Percentiles rank a stretch among this genome's conserved stretches.
phyloP scores from a whole-genome alignment of 495 filamentous ascomycete genomes.

The Poronia punctata region DNA sequence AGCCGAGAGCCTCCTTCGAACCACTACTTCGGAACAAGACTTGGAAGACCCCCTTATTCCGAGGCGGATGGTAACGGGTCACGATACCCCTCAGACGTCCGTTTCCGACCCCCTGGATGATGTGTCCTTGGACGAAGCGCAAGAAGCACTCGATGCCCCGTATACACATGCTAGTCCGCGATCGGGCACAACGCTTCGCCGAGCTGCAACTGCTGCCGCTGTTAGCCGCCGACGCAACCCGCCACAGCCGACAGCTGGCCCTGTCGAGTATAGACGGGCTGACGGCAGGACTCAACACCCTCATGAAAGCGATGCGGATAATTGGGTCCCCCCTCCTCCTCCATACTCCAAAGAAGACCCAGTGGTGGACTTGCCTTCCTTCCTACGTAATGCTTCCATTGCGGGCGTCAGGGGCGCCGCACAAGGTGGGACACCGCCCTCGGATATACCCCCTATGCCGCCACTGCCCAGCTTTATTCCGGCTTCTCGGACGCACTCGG shows the following conservation, averaged over 20 bases:
- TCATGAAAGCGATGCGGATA: constrained; percentile 84
- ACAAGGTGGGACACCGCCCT: constrained; percentile 4
- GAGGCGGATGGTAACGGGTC: constrained; percentile 28
- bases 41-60: constrained; percentile 37
- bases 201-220: constrained; percentile 72
- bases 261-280: constrained; percentile 45
- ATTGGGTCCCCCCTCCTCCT: constrained; percentile 90
- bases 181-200: constrained; percentile 65
- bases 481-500: constrained; percentile 19
- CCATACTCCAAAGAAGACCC: constrained; percentile 71
- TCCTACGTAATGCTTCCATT: constrained; percentile 33
- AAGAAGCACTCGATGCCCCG: constrained; percentile 57
- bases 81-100: constrained; percentile 1
- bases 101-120: constrained; percentile 16
- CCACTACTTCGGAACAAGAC: constrained; percentile 33
- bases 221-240: constrained; percentile 59
- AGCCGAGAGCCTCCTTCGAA: constrained; percentile 37
- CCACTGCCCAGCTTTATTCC: constrained; percentile 17
- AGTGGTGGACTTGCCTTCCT: constrained; percentile 42
- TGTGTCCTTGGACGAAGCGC: constrained; percentile 39
- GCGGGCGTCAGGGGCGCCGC: constrained; percentile 7
- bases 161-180: constrained; percentile 76
- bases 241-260: constrained; percentile 28
- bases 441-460: constrained; percentile 24
- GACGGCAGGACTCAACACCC: constrained; percentile 64